Evolutionary conservation across 2,329 filamentous ascomycete genomes (phyloP).

Genomic region (Aspergillus japonicus): DNA sequence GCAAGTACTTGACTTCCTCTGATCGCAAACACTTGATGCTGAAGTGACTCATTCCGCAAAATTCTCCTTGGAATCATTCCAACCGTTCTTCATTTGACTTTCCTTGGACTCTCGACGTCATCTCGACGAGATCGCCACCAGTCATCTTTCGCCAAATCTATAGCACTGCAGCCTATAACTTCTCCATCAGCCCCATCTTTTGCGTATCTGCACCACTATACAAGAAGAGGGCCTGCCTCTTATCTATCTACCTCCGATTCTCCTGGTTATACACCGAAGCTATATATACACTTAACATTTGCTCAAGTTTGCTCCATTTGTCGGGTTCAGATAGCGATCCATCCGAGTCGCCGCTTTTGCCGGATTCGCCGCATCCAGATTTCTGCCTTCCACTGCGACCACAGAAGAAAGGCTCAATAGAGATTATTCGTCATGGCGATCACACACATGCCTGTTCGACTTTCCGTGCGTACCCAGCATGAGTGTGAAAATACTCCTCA

Average conservation of each 20-base stretch:
- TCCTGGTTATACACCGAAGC: background rate
- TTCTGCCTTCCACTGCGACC: background rate
- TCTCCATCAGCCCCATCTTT: slow-evolving; percentile 2
- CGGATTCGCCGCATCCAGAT: background rate
- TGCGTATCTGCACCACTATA: background rate
- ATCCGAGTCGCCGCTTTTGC: background rate
- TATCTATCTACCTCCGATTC: background rate
- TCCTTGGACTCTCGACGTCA: slow-evolving; percentile 7
- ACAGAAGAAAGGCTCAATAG: background rate
- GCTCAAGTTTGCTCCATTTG: background rate
- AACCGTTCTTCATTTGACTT: background rate
- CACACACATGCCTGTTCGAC: slow-evolving; percentile 21
- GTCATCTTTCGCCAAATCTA: background rate
- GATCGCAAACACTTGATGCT: background rate
- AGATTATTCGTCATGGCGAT: slow-evolving; percentile 13
- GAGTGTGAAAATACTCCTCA: slow-evolving; percentile 13
- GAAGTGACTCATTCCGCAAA: background rate
- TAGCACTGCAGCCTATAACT: background rate
- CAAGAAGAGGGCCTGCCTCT: background rate
- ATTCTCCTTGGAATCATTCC: background rate
- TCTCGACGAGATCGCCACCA: slow-evolving; percentile 15
- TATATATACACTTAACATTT: slow-evolving; percentile 1
- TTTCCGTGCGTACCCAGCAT: slow-evolving; percentile 29
- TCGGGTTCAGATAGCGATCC: background rate
- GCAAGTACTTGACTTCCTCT: background rate